Conservation (phyloP, 192 early-diverging fungal species). For the Thamnidium elegans region DNA sequence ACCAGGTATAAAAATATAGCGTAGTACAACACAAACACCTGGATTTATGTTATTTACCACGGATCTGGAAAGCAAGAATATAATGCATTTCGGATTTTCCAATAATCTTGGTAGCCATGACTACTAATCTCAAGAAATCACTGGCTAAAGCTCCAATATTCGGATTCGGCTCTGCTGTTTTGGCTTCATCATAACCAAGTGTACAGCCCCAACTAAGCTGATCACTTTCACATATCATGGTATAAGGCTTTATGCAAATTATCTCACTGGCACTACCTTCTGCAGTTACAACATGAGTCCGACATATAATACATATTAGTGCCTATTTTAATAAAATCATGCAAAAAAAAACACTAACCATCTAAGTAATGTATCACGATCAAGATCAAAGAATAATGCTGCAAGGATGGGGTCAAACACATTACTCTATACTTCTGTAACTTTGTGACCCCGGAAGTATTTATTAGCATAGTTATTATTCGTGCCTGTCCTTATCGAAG, state of each 20-base stretch:
- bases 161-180: slow-evolving; percentile 2
- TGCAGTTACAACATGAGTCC: slow-evolving; percentile 1
- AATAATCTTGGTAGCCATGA: neutral
- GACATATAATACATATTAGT: slow-evolving; percentile 2
- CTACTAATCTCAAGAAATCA: slow-evolving; percentile 3
- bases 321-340: slow-evolving; percentile 13
- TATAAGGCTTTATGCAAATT: neutral
- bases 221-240: slow-evolving; percentile 3
- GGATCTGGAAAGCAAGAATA: slow-evolving; percentile 9
- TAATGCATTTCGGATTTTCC: neutral
- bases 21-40: neutral
- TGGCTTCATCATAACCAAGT: slow-evolving; percentile 7
- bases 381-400: neutral
- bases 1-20: neutral
- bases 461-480: too few species aligned
- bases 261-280: slow-evolving; percentile 2
- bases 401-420: slow-evolving; percentile 1
- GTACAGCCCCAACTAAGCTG: slow-evolving; percentile 7
- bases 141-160: slow-evolving; percentile 10
- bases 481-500: too few species aligned
- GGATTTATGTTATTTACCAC: slow-evolving; percentile 10
- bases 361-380: slow-evolving; percentile 1
- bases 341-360: slow-evolving; percentile 3
- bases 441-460: too few species aligned
- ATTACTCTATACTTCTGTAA: too few species aligned